Percentiles rank a stretch among this genome's conserved stretches.
Conservation (phyloP, 2,329 filamentous ascomycete species). For the Hirsutella rhossiliensis region DNA sequence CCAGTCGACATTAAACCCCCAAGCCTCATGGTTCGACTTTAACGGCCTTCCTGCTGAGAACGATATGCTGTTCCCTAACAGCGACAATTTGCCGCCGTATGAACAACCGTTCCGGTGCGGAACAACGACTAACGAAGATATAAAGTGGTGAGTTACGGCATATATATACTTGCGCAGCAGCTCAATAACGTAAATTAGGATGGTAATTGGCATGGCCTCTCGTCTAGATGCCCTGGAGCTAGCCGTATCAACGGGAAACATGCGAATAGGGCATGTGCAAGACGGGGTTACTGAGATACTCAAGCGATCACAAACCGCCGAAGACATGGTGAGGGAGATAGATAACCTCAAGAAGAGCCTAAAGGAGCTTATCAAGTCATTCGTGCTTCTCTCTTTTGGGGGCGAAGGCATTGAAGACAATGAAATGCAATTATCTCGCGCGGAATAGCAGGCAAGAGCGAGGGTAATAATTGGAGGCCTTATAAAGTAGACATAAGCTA, state of each 20-base stretch:
- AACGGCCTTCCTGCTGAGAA: neutral
- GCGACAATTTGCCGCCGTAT: too few relatives aligned
- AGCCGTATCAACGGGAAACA: neutral
- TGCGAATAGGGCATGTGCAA: neutral
- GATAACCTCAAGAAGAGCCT: constrained; percentile 2
- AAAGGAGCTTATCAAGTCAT: constrained; percentile 1
- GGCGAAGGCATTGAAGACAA: neutral
- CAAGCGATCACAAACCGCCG: neutral
- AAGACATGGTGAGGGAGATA: neutral
- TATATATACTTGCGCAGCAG: neutral
- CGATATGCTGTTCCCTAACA: too few relatives aligned
- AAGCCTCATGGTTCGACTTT: neutral
- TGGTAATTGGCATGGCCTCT: neutral
- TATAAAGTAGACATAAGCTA: too few relatives aligned
- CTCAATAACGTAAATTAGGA: neutral
- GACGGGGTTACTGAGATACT: neutral
- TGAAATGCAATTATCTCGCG: too few relatives aligned
- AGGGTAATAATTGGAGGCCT: too few relatives aligned
- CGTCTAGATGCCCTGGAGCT: neutral
- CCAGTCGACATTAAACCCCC: neutral
- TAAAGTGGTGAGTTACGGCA: too few relatives aligned
- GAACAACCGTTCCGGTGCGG: too few relatives aligned
- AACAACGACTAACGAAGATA: too few relatives aligned
- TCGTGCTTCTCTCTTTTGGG: constrained; percentile 1
- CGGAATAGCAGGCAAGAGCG: too few relatives aligned